Percentiles rank a stretch among this genome's conserved stretches.
phyloP scores from a whole-genome alignment of 1,284 basidiomycete species.

The Melanopsichium pennsylvanicum region DNA sequence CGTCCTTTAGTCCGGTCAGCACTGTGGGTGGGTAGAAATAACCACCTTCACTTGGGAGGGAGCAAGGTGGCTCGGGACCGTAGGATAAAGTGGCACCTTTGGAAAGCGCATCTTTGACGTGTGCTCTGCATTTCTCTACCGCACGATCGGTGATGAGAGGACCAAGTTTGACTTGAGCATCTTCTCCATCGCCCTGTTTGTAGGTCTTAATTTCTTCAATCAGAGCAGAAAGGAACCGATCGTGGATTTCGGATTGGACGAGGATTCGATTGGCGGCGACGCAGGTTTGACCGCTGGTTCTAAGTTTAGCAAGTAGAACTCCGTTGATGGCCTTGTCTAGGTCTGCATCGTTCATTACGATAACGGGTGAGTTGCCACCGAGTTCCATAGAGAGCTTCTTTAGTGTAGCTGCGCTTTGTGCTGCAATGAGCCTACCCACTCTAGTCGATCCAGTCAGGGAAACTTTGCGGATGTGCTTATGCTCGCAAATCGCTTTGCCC shows the following conservation, averaged over 20 bases:
- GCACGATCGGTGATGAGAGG: constrained; percentile 39
- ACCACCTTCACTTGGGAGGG: constrained; percentile 10
- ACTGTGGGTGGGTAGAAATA: constrained; percentile 58
- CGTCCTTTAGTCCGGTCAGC: constrained; percentile 38
- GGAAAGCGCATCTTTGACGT: constrained; percentile 34
- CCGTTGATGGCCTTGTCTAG: constrained; percentile 59
- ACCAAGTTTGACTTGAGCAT: constrained; percentile 17
- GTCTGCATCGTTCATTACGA: constrained; percentile 76
- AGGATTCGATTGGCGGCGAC: constrained; percentile 47
- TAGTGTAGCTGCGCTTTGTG: constrained; percentile 39
- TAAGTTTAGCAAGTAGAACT: constrained; percentile 34
- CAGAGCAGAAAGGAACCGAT: constrained; percentile 28
- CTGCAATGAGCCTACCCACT: constrained; percentile 38
- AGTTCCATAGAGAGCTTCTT: constrained; percentile 93
- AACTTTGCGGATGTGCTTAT: constrained; percentile 30
- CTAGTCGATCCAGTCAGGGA: constrained; percentile 36
- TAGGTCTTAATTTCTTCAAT: constrained; percentile 25
- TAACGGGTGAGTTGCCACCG: constrained; percentile 88
- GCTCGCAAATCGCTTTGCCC: constrained; percentile 35
- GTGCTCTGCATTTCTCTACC: constrained; percentile 33
- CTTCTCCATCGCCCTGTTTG: constrained; percentile 44
- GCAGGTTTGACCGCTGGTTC: constrained; percentile 45
- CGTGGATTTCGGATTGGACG: constrained; percentile 41
- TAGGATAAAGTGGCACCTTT: constrained; percentile 39
- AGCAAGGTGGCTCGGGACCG: constrained; percentile 8